These are phyloP conservation scores for Fistulinella staudtii DNA, from an alignment of 1,284 basidiomycete genomes.

Conservation along the genomic window DNA sequence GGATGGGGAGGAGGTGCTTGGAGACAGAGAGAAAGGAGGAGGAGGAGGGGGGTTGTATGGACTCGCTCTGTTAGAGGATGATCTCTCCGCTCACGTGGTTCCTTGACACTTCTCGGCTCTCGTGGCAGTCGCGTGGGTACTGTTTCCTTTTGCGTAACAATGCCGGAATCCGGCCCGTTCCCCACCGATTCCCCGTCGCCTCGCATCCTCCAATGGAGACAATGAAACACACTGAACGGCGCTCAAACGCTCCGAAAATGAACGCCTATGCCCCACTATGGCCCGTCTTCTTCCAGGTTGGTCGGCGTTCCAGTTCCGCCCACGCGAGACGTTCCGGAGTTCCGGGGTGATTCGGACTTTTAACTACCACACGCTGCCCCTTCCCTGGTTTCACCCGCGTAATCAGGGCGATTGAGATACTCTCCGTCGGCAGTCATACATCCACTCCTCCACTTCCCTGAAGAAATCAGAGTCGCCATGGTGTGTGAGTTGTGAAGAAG, in stretches of 20 bases:
- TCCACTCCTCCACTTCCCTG: neutral
- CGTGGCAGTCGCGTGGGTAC: slow-evolving; percentile 33
- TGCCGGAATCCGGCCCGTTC: slow-evolving; percentile 23
- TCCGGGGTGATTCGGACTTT: slow-evolving; percentile 8
- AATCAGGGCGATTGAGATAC: neutral
- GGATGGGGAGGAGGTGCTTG: neutral
- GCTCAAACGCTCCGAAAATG: neutral
- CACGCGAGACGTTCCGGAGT: neutral
- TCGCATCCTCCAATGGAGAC: neutral
- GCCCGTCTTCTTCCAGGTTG: neutral
- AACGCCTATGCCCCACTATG: neutral
- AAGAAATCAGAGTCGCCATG: slow-evolving; percentile 3
- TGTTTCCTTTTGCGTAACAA: slow-evolving; percentile 25
- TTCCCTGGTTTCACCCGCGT: slow-evolving; percentile 5
- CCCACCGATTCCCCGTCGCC: neutral
- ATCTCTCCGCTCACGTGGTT: slow-evolving; percentile 38
- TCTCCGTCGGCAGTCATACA: neutral
- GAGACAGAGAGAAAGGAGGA: slow-evolving; percentile 3
- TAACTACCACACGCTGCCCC: slow-evolving; percentile 4
- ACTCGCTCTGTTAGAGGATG: slow-evolving; percentile 22
- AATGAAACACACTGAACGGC: neutral
- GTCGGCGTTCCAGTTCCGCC: neutral
- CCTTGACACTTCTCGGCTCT: slow-evolving; percentile 36
- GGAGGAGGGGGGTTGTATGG: slow-evolving; percentile 1
- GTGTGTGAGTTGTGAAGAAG: neutral